Evolutionary conservation across 441 rosid genomes (phyloP), one percentile per base, ranked within the genome.

Genomic region (Flueggea neowawraea): DNA sequence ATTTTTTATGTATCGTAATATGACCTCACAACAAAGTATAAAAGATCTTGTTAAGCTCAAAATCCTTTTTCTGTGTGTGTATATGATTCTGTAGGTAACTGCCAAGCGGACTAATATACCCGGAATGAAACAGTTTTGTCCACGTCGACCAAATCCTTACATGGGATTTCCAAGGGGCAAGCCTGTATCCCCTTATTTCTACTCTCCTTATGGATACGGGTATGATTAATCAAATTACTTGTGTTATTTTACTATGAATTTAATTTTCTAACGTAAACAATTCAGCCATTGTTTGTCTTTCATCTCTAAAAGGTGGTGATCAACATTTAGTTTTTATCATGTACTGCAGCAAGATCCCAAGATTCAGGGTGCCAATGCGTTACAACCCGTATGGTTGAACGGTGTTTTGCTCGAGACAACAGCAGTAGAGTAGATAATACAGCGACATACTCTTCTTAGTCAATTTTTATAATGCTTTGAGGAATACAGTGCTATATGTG

Each of bases 111-210:
- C 87, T 64, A 86, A 82, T 62, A 36, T 84, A 31, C 92, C 92
- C 53, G 94, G 94, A 55, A 84, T 87, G 94, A 87, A 84, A 77
- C 93, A 78, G 62, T 73, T 69, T 48, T 86, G 78, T 3, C 78
- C 84, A 28, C 82, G 84, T 48, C 77, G 84, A 53, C 4, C 84
- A 59, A 82, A 57, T 64, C 80, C 85, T 14, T 80, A 55, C 54
- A 59, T 68, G 71, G 78, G 71, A 17, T 75, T 68, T 64, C 56
- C 55, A 9, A 72, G 85, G 68, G 76, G 78, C n/a, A 61, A 77
- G 13, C 69, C 52, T 61, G 17, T 82, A 69, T 61, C 88, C 60
- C 86, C 86, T 28, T 76, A 70, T 63, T 69, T 77, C 59, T 77
- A 68, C 52, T 45, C 84, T 60, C 81, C 86, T 12, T 80, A 87